A percentile compares a stretch with the other conserved stretches of the same genome.
Evolutionary conservation across 768 basidiomycete species (phyloP).

Genomic region (Lactarius tabidus): DNA sequence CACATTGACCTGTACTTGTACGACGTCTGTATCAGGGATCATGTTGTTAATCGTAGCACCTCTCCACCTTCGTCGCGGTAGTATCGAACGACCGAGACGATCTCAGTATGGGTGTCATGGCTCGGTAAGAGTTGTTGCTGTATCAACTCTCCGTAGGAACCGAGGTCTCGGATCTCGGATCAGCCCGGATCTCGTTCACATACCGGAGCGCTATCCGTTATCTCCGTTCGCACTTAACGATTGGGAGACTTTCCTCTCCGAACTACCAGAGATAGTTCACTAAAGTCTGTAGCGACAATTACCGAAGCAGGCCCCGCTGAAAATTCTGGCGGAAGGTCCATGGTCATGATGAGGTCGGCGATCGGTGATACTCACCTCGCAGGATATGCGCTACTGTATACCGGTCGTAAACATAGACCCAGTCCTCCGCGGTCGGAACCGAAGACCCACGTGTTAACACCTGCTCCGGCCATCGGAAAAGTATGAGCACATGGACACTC

Average conservation of each 20-base stretch:
- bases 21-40: slow-evolving; percentile 10
- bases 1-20: slow-evolving; percentile 15
- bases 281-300: too few species aligned
- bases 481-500: too few species aligned
- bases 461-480: too few species aligned
- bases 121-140: background rate
- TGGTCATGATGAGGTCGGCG: background rate
- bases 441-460: too few species aligned
- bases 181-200: background rate
- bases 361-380: too few species aligned
- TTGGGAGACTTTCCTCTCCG: background rate
- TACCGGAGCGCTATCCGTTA: background rate
- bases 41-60: background rate
- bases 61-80: background rate
- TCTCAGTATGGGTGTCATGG: background rate
- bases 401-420: background rate
- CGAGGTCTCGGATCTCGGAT: background rate
- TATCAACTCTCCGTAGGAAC: background rate
- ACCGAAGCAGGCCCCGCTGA: too few species aligned
- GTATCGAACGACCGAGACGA: background rate
- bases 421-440: too few species aligned
- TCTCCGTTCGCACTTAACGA: background rate
- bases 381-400: background rate
- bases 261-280: too few species aligned
- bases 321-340: background rate